Evolutionary conservation across 1,284 basidiomycete genomes (phyloP), one percentile per base, ranked within the genome.

Genomic region (Heterobasidion occidentale): DNA sequence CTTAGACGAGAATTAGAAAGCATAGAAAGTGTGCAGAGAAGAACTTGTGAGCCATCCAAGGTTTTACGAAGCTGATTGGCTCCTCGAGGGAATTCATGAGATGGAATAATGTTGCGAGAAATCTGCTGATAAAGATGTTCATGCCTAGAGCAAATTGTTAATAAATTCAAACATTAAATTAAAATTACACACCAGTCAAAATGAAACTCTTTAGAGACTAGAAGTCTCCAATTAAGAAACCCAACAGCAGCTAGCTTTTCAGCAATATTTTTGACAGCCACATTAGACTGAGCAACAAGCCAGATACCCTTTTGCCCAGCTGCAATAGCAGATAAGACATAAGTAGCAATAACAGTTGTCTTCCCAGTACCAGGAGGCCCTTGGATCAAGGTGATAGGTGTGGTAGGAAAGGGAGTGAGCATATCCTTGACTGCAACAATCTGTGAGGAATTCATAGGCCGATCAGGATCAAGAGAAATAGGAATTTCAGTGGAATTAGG

Each of bases 21-120:
- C 83, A 88, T 90, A 62, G 76, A 74, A 0, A 89, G 65, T n/a
- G 88, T 90, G 61, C 81, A 87, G 8, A 90, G 69, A 6, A 90
- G 75, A 0, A 89, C 77, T 62, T 71, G 68, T 49, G 70, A 71
- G 17, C 67, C 75, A 46, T 64, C 62, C 7, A 81, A 60, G n/a
- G 27, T 11, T 14, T 1, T 54, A 3, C 20, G 8, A 5, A 58
- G 33, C 0, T 14, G 52, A 9, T 3, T 0, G 0, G 2, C 9
- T 1, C 33, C 9, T 1, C 53, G 17, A 15, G 56, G 59, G 11
- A 64, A 46, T 0, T 63, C 58, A 52, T 81, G 73, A 2, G 84
- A 82, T 17, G 72, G 68, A 53, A 90, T 81, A 19, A 87, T 61
- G 47, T 76, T 70, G 0, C 60, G 19, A 42, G 68, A 57, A 15